Evolutionary conservation across 1,284 basidiomycete species (phyloP).

Genomic region (Inonotus hispidus): DNA sequence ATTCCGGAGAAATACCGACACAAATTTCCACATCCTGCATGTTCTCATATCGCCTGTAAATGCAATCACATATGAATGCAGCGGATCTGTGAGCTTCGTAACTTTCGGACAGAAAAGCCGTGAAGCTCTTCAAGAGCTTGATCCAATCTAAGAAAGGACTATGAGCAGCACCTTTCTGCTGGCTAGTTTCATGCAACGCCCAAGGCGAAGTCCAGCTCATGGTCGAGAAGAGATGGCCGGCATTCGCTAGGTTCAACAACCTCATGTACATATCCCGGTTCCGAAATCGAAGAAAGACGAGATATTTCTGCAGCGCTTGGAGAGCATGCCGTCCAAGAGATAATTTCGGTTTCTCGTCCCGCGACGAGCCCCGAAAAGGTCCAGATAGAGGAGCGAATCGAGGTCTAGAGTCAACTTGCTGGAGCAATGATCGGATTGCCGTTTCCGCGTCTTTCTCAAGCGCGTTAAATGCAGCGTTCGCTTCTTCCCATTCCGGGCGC

Average conservation of each 20-base stretch:
- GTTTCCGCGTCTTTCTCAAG: conserved; percentile 39
- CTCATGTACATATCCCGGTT: conserved; percentile 42
- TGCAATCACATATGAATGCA: conserved; percentile 19
- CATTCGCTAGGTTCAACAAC: conserved; percentile 7
- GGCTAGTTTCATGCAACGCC: conserved; percentile 16
- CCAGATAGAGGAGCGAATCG: conserved; percentile 23
- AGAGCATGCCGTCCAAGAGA: conserved; percentile 31
- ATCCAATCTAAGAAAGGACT: conserved; percentile 4
- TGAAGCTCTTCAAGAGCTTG: conserved; percentile 15
- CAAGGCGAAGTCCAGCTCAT: conserved; percentile 22
- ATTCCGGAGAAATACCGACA: conserved; percentile 35
- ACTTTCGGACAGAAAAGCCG: conserved; percentile 5
- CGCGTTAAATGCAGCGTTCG: conserved; percentile 35
- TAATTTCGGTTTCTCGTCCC: conserved; percentile 2
- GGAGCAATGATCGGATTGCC: conserved; percentile 31
- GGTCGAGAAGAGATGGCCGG: conserved; percentile 22
- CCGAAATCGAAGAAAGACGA: conserved; percentile 49
- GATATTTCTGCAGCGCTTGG: conserved; percentile 40
- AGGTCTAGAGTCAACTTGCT: conserved; percentile 22
- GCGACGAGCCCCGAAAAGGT: background rate
- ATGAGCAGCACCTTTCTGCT: background rate
- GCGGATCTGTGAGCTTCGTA: conserved; percentile 15
- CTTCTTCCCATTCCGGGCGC: conserved; percentile 31
- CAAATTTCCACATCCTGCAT: conserved; percentile 31
- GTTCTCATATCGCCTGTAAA: conserved; percentile 26